A percentile compares a stretch with the other conserved stretches of the same genome.
Conservation (phyloP, 2,329 filamentous ascomycete genomes). For the Keithomyces neogunnii region DNA sequence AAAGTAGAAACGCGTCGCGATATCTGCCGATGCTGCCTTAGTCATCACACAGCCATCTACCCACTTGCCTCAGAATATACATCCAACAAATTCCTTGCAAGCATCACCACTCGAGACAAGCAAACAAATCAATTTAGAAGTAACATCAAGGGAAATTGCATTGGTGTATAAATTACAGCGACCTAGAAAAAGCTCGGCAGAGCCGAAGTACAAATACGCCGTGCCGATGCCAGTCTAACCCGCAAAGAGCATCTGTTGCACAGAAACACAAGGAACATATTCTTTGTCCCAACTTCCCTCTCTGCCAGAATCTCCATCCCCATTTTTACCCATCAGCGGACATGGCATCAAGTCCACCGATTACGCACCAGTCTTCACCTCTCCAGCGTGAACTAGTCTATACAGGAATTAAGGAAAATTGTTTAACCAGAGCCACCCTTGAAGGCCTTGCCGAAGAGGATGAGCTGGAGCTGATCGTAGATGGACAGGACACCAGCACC, state of each 20-base stretch:
- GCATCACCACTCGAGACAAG: not conserved
- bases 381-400: conserved; percentile 28
- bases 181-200: conserved; percentile 40
- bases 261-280: conserved; percentile 21
- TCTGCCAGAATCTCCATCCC: conserved; percentile 38
- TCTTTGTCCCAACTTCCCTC: conserved; percentile 33
- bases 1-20: not conserved
- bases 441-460: conserved; percentile 99
- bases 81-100: not conserved
- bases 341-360: conserved; percentile 28
- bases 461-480: conserved; percentile 99
- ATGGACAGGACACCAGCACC: conserved; percentile 99
- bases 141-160: conserved; percentile 42
- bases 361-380: conserved; percentile 21
- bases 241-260: conserved; percentile 34
- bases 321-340: conserved; percentile 31
- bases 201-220: conserved; percentile 36
- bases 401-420: conserved; percentile 28
- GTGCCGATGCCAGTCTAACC: conserved; percentile 42
- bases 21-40: not conserved
- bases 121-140: not conserved
- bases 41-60: not conserved
- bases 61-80: not conserved
- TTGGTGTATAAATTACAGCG: conserved; percentile 57
- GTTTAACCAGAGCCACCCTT: conserved; percentile 53